Evolutionary conservation across 768 basidiomycete genomes (phyloP), one percentile per base, ranked within the genome.

Genomic region (Phlebiopsis flavidoalba): DNA sequence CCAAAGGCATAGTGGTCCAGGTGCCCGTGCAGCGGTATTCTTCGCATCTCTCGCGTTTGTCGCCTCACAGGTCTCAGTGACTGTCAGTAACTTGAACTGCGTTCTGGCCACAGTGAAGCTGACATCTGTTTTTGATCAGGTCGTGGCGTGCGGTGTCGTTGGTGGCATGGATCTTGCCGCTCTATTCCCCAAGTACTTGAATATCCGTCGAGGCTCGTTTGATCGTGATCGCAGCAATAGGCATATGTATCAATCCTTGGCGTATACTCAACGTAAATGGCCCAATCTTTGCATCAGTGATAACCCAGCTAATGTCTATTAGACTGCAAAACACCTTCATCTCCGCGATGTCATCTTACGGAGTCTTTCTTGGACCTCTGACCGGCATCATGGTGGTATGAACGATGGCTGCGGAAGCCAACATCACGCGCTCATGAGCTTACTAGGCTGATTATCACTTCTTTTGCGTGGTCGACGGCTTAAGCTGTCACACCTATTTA

Each of bases 141-240:
- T 71, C 19, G 70, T 71, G 22, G 72, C 71, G 8, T 71, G 69
- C 46, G 72, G 71, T 2, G 69, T 73, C 1, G 73, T 74, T n/a
- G 73, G 73, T 2, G 73, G 72, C 11, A 74, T 73, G 70, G 72
- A 74, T 51, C 63, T 73, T 3, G 67, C 73, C 10, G 71, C 72
- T 0, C 53, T 74, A 1, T 52, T 71, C 0, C 73, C 73, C 6
- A 33, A 50, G 65, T 68, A 33, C 19, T 19, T 72, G 43, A 65
- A 69, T 54, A 73, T 73, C 47, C 67, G 72, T 35, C 61, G 72
- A n/a, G 71, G 72, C 2, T 70, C 71, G 0, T 70, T 70, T n/a
- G n/a, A n/a, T n/a, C 53, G 64, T 73, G n/a, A 67, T 73, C 37
- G 70, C 67, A 0, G 57, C 69, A 22, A 66, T 71, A 26, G 71